A percentile compares a stretch with the other conserved stretches of the same genome.
Conservation (phyloP, 176 grass and related monocot species). For the Carex myosuroides region DNA sequence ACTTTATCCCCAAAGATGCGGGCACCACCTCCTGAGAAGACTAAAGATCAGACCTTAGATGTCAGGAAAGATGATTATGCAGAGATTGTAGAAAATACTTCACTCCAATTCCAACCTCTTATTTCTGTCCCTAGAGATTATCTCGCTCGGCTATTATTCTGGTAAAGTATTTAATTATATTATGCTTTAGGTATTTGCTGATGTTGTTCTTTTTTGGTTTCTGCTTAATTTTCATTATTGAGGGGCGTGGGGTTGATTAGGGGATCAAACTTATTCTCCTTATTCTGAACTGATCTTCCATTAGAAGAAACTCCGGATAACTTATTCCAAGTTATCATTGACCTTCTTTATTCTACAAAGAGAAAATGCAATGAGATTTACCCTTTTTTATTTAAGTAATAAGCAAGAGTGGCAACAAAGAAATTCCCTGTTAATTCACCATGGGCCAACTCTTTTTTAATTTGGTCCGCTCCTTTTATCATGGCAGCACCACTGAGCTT, state of each 20-base stretch:
- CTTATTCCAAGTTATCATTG: background rate
- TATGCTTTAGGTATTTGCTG: background rate
- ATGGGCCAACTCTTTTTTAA: background rate
- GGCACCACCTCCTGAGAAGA: conserved; percentile 48
- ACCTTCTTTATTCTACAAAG: background rate
- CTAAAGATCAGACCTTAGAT: conserved; percentile 37
- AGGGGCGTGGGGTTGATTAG: background rate
- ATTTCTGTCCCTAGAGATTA: conserved; percentile 81
- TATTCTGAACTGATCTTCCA: background rate
- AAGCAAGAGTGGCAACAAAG: background rate
- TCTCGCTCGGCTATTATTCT: conserved; percentile 90
- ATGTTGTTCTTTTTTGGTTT: background rate
- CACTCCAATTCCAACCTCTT: conserved; percentile 64
- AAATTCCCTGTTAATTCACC: background rate
- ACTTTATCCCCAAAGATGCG: conserved; percentile 92
- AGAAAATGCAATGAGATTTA: background rate
- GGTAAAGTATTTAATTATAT: conserved; percentile 40
- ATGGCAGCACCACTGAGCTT: background rate
- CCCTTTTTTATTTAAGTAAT: background rate
- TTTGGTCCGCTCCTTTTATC: background rate
- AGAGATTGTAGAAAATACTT: conserved; percentile 69
- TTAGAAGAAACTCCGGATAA: background rate
- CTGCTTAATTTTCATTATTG: background rate
- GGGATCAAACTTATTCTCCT: background rate
- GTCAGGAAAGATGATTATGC: conserved; percentile 46